Conservation (phyloP, 352 stramenopile species). For the Phytophthora cactorum region DNA sequence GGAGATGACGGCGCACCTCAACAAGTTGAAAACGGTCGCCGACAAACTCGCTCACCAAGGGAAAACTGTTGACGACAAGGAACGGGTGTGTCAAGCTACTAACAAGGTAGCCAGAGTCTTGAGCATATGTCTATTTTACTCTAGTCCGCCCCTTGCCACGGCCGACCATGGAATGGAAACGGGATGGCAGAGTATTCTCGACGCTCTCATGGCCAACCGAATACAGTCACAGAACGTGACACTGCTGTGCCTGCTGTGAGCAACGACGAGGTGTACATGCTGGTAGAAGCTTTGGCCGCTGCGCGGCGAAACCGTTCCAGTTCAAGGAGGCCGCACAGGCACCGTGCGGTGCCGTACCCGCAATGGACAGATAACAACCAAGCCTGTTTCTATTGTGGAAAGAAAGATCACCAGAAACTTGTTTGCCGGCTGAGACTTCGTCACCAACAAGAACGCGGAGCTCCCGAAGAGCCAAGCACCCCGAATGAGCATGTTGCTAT, state of each 20-base stretch:
- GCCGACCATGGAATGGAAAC: conserved; percentile 1
- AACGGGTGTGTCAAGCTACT: neutral
- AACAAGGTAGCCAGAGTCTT: neutral
- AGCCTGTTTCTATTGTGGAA: neutral
- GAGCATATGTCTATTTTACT: neutral
- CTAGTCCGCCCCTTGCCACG: neutral
- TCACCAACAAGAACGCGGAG: neutral
- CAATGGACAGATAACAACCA: neutral
- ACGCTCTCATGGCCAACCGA: neutral
- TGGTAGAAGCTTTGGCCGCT: neutral
- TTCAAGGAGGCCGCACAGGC: neutral
- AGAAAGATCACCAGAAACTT: neutral
- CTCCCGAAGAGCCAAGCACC: neutral
- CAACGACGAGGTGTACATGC: neutral
- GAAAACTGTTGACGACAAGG: neutral
- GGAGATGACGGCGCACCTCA: neutral
- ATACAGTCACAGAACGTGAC: neutral
- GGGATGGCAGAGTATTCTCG: neutral
- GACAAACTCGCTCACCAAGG: conserved; percentile 2
- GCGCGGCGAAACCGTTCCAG: neutral
- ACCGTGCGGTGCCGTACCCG: neutral
- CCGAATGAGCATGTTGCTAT: neutral
- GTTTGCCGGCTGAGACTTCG: neutral
- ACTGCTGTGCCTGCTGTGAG: neutral
- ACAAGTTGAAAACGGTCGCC: neutral